These are phyloP conservation scores for Xylariaceae sp. DNA, from an alignment of 2,329 filamentous ascomycete genomes.

Conservation along the genomic window DNA sequence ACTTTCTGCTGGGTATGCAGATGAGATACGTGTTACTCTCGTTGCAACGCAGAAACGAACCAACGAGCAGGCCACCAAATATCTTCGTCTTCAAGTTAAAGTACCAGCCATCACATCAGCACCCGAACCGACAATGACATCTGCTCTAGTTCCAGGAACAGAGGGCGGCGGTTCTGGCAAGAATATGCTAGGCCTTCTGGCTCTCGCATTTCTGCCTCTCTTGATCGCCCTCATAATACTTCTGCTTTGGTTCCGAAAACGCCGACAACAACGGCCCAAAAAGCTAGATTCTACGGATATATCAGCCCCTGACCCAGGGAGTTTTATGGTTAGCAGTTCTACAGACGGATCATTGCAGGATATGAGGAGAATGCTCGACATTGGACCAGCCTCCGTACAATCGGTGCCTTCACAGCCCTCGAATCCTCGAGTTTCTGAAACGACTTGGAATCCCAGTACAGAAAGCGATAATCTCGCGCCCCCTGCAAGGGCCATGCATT, in stretches of 20 bases:
- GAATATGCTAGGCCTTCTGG: constrained; percentile 27
- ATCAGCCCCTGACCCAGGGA: constrained; percentile 29
- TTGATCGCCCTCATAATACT: constrained; percentile 18
- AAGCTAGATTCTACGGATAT: constrained; percentile 22
- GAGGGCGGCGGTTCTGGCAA: constrained; percentile 14
- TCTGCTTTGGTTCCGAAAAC: constrained; percentile 23
- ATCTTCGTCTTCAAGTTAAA: constrained; percentile 21
- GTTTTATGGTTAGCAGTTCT: constrained; percentile 22
- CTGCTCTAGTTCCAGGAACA: constrained; percentile 4
- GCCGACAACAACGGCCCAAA: constrained; percentile 19
- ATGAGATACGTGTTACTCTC: constrained; percentile 18
- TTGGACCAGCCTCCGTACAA: constrained; percentile 8
- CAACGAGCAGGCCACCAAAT: constrained; percentile 21
- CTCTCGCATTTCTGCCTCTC: constrained; percentile 22
- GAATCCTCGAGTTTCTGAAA: constrained; percentile 12
- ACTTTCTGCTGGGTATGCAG: constrained; percentile 2
- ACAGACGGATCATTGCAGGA: constrained; percentile 16
- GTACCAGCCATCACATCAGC: constrained; percentile 7
- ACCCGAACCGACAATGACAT: background rate
- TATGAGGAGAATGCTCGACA: constrained; percentile 19
- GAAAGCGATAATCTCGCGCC: constrained; percentile 10
- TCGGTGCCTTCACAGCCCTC: constrained; percentile 8
- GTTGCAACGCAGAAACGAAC: constrained; percentile 22
- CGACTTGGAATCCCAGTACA: constrained; percentile 12
- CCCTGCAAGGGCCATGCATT: constrained; percentile 22